Conservation (phyloP, 176 grass and related monocot genomes). For the Melocanna baccifera region DNA sequence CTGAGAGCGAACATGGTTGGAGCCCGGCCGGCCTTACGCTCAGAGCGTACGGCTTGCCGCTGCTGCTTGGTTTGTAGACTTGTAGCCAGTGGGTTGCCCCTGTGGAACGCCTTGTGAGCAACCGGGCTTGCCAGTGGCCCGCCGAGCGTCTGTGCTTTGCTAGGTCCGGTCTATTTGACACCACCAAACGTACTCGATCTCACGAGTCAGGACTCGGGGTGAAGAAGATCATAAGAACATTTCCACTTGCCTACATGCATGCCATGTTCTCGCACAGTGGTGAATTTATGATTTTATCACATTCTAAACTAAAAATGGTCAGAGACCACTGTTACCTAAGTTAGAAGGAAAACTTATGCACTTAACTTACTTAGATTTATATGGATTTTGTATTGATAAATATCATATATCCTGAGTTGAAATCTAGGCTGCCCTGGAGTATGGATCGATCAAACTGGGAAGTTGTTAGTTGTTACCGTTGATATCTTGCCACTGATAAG, state of each 20-base stretch:
- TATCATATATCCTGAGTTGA: too few relatives aligned
- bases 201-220: not conserved
- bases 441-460: too few relatives aligned
- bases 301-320: too few relatives aligned
- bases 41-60: not conserved
- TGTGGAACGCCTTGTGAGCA: not conserved
- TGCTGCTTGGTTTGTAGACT: not conserved
- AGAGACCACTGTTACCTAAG: too few relatives aligned
- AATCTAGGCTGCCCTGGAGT: too few relatives aligned
- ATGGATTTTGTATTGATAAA: too few relatives aligned
- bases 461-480: not conserved
- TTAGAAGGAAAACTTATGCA: too few relatives aligned
- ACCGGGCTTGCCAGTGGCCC: not conserved
- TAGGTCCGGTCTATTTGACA: not conserved
- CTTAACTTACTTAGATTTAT: too few relatives aligned
- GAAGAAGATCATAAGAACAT: not conserved
- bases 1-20: constrained; percentile 18
- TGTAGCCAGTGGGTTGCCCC: not conserved
- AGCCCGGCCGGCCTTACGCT: not conserved
- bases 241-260: not conserved
- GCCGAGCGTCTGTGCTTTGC: not conserved
- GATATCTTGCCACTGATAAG: not conserved
- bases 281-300: too few relatives aligned
- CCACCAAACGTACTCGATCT: too few relatives aligned
- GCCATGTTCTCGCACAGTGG: not conserved